phyloP scores from a whole-genome alignment of 352 stramenopile genomes.

The Globisporangium nagaii region DNA sequence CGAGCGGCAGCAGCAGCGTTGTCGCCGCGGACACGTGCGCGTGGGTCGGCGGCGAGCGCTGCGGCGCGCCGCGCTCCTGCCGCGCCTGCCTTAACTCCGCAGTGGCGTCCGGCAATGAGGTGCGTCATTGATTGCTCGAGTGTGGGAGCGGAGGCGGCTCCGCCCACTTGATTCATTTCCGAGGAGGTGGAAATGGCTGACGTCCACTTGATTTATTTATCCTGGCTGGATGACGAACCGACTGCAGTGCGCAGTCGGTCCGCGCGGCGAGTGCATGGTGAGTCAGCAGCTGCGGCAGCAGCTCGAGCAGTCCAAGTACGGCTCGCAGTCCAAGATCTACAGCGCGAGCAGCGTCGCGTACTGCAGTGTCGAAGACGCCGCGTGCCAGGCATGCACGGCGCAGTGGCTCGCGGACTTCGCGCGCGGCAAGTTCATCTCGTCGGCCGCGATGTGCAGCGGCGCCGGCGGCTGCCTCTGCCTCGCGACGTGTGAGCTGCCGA shows the following conservation, averaged over 20 bases:
- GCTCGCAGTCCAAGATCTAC: background rate
- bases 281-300: constrained; percentile 10
- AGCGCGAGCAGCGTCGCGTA: background rate
- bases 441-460: constrained; percentile 7
- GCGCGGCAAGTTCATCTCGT: background rate
- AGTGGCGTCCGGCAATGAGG: background rate
- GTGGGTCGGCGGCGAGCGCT: constrained; percentile 9
- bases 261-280: constrained; percentile 26
- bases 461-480: constrained; percentile 10
- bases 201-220: constrained; percentile 9
- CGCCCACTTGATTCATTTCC: background rate
- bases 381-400: constrained; percentile 3
- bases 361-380: constrained; percentile 3
- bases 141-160: no score
- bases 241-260: constrained; percentile 25
- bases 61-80: constrained; percentile 30
- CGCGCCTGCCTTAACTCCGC: constrained; percentile 31
- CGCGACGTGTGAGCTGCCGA: constrained; percentile 9
- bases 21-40: background rate
- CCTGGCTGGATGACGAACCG: background rate
- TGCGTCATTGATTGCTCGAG: no score
- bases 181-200: background rate
- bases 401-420: background rate
- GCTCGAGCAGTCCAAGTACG: background rate
- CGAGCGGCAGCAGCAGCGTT: background rate